Conservation (phyloP, 176 grass and related monocot genomes). For the Ampelocalamus luodianensis region DNA sequence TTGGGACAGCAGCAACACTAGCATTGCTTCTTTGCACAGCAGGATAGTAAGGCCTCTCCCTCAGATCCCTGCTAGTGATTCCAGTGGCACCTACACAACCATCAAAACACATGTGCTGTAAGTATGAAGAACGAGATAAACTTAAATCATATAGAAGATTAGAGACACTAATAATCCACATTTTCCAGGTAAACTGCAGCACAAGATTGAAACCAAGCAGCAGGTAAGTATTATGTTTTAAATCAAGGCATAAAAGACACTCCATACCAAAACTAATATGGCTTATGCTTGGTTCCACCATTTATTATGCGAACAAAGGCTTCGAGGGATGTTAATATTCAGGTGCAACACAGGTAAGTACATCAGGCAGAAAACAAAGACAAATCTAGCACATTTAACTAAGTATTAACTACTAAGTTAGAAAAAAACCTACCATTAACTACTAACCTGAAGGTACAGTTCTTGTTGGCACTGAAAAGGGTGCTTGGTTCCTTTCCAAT, state of each 20-base stretch:
- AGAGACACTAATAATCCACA: constrained; percentile 10
- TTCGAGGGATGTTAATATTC: background rate
- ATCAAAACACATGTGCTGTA: constrained; percentile 21
- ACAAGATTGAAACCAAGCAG: background rate
- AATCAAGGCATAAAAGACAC: background rate
- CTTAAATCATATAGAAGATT: constrained; percentile 14
- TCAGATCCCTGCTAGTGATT: constrained; percentile 6
- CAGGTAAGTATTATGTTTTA: constrained; percentile 21
- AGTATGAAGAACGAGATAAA: constrained; percentile 22
- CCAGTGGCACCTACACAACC: constrained; percentile 31
- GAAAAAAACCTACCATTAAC: background rate
- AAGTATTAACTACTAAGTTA: background rate
- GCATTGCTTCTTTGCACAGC: constrained; percentile 38
- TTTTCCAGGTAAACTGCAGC: constrained; percentile 27
- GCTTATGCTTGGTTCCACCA: background rate
- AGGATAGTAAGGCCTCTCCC: constrained; percentile 29
- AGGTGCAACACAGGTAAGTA: background rate
- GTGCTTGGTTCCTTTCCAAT: constrained; percentile 40
- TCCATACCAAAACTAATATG: background rate
- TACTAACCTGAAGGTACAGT: constrained; percentile 55
- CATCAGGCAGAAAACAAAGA: constrained; percentile 23
- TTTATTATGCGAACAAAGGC: background rate
- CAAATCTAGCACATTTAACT: constrained; percentile 4
- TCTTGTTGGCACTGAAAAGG: constrained; percentile 36
- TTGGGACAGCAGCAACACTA: constrained; percentile 47